These are phyloP conservation scores for Kwoniella mangroviensis DNA, from an alignment of 768 basidiomycete genomes.

Conservation along the genomic window DNA sequence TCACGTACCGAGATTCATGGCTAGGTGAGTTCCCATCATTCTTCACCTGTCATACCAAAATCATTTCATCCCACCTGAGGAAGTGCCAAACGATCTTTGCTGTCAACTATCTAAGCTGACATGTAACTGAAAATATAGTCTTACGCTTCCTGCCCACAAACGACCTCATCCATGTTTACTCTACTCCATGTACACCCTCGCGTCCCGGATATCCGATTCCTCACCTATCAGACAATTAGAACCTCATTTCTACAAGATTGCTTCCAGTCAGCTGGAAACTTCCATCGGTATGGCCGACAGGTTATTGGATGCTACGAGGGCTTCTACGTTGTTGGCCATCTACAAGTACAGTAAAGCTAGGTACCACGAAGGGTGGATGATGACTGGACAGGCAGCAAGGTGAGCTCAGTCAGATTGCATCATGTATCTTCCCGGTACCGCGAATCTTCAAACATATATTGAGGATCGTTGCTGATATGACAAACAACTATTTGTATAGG, in stretches of 20 bases:
- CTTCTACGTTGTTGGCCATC: slow-evolving; percentile 43
- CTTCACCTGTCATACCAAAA: too few species aligned
- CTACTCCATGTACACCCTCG: slow-evolving; percentile 50
- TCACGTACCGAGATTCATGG: slow-evolving; percentile 49
- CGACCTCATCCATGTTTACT: slow-evolving; percentile 50
- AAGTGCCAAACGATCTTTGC: too few species aligned
- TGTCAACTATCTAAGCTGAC: too few species aligned
- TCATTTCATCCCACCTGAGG: too few species aligned
- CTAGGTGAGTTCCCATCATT: slow-evolving; percentile 33
- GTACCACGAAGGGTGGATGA: slow-evolving; percentile 53
- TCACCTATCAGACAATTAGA: slow-evolving; percentile 42
- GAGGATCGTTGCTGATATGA: background rate
- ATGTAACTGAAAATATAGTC: slow-evolving; percentile 14
- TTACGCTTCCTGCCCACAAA: slow-evolving; percentile 42
- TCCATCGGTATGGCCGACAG: slow-evolving; percentile 38
- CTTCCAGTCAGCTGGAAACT: slow-evolving; percentile 40
- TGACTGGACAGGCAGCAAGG: slow-evolving; percentile 45
- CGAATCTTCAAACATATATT: too few species aligned
- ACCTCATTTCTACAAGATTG: slow-evolving; percentile 46
- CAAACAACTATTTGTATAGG: slow-evolving; percentile 9
- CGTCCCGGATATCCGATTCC: slow-evolving; percentile 39
- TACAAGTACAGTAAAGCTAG: slow-evolving; percentile 45
- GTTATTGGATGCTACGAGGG: slow-evolving; percentile 43
- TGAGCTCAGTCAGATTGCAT: slow-evolving; percentile 8
- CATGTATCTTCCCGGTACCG: too few species aligned